A percentile compares a stretch with the other conserved stretches of the same genome.
These are phyloP conservation scores for Rugonectria rugulosa DNA, from an alignment of 2,329 filamentous ascomycete genomes.

Conservation along the genomic window DNA sequence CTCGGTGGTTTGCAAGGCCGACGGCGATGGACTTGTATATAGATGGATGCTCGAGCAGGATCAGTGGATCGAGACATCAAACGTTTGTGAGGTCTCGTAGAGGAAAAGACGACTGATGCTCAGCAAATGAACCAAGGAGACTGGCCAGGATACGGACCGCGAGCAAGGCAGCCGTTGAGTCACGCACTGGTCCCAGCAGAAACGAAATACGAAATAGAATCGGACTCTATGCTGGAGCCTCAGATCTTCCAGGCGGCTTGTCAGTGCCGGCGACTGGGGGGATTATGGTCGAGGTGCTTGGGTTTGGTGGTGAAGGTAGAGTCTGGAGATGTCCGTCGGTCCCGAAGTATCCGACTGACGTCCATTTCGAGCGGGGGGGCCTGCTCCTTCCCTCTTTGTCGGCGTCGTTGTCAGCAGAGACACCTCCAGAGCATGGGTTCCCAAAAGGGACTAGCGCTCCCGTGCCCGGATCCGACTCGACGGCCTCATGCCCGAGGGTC, in stretches of 20 bases:
- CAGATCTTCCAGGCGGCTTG: no score
- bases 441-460: slow-evolving; percentile 32
- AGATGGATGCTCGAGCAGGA: not conserved
- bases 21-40: not conserved
- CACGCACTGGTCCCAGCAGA: no score
- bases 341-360: slow-evolving; percentile 12
- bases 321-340: slow-evolving; percentile 23
- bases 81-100: not conserved
- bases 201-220: no score
- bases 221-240: no score
- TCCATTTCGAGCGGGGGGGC: not conserved
- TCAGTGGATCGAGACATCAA: not conserved
- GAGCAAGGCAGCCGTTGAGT: no score
- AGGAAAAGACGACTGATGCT: not conserved
- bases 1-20: not conserved
- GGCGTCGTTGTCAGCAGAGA: slow-evolving; percentile 5
- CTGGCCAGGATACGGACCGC: no score
- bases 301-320: no score
- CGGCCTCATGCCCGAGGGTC: slow-evolving; percentile 22
- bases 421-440: slow-evolving; percentile 3
- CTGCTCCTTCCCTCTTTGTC: slow-evolving; percentile 2
- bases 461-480: slow-evolving; percentile 29
- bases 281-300: no score
- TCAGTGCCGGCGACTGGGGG: no score
- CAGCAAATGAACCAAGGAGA: not conserved